Base-by-base conservation (phyloP, 257 asterid genomes). In the Forsythia viridissima region DNA sequence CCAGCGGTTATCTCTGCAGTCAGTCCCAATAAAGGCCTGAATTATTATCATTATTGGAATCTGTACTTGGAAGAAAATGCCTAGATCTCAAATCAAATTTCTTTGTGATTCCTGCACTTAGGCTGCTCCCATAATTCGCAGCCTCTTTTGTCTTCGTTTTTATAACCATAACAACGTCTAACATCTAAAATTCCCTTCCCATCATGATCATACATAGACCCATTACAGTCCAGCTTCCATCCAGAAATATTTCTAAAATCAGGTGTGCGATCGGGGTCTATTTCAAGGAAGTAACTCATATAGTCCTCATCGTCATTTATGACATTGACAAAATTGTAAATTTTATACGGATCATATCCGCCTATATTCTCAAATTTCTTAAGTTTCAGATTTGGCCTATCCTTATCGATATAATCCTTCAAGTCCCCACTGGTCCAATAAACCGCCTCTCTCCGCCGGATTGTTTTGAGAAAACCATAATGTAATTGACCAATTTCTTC, bases 341-440 rank as follows among this genome's bases (percentile, higher is more conserved):
- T 70, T 0, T 51, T 79, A 6, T 0, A 43, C 0, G 39, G 24
- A 37, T 82, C 83, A n/a, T 74, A 79, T 1, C 11, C 46, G 1
- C 0, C 0, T 5, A 85, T 48, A 21, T 82, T 85, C 65, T 72
- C 80, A 36, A 85, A 82, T 61, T 43, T 68, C 57, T 70, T 74
- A 4, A 83, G 79, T 36, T 77, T 66, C 7, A 73, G 8, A 69
- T 4, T 21, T 2, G 12, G 9, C 67, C 70, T 20, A 5, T 76
- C 61, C 4, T 10, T 30, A 34, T 76, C 0, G 36, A 5, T 51
- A 51, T 72, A 72, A 46, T 87, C 79, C 67, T 36, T 80, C 76
- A 87, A 57, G 46, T 44, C 59, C 0, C 91, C 87, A n/a, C 88
- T 80, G 1, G 87, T 80, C 92, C 92, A 88, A 37, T 82, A 78